Percentiles rank a stretch among this genome's conserved stretches.
Conservation (phyloP, 805 yeast species). For the Zygoascus ofunaensis region DNA sequence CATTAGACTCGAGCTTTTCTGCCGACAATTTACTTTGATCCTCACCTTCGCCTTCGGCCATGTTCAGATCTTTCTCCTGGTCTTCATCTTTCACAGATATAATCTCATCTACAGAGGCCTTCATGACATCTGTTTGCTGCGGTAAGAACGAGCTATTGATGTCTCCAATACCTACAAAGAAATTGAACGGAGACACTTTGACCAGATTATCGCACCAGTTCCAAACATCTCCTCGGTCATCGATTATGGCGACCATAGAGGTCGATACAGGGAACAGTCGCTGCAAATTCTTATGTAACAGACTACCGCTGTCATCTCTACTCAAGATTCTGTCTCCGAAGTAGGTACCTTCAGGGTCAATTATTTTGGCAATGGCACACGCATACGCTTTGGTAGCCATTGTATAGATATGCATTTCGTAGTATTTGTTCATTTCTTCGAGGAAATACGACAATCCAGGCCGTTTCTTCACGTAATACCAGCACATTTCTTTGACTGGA, state of each 20-base stretch:
- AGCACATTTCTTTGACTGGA: conserved; percentile 40
- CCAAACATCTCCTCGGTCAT: conserved; percentile 99
- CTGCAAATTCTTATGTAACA: conserved; percentile 80
- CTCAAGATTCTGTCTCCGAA: conserved; percentile 89
- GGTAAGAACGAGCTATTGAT: conserved; percentile 90
- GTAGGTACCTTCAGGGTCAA: conserved; percentile 78
- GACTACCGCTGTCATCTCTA: conserved; percentile 88
- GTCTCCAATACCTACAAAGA: conserved; percentile 95
- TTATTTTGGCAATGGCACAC: conserved; percentile 73
- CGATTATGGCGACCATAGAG: conserved; percentile 91
- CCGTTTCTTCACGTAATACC: conserved; percentile 87
- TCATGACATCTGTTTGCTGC: conserved; percentile 39
- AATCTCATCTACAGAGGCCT: conserved; percentile 6
- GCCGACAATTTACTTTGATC: conserved; percentile 8
- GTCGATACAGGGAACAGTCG: conserved; percentile 92
- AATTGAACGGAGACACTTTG: conserved; percentile 90
- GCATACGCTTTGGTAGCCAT: conserved; percentile 98
- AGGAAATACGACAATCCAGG: conserved; percentile 79
- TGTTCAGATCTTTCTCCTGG: not conserved
- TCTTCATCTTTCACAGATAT: conserved; percentile 23
- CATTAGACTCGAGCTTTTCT: conserved; percentile 20
- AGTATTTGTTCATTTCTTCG: conserved; percentile 48
- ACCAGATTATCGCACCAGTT: conserved; percentile 88
- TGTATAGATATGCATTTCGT: conserved; percentile 90
- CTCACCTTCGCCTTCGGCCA: not conserved